These are phyloP conservation scores for Carallia brachiata DNA, from an alignment of 345 rosid genomes.

Conservation along the genomic window DNA sequence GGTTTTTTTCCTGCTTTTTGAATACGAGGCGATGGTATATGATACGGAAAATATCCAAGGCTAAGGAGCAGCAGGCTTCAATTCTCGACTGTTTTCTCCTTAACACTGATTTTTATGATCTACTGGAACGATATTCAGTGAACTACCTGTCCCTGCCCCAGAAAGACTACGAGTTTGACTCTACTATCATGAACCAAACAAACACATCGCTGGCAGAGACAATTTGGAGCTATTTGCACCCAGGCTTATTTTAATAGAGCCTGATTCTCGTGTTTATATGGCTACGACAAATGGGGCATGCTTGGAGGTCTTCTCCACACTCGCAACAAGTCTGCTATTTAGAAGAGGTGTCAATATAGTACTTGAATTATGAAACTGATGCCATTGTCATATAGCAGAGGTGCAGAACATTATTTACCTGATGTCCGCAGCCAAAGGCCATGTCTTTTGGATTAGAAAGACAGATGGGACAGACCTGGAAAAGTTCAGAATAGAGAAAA, in stretches of 20 bases:
- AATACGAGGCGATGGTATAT: not conserved
- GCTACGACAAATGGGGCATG: conserved; percentile 78
- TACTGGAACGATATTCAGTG: not conserved
- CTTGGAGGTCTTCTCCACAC: conserved; percentile 62
- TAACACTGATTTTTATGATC: not conserved
- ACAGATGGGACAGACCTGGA: conserved; percentile 75
- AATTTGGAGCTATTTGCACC: not conserved
- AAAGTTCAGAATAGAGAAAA: not conserved
- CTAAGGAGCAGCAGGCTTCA: not conserved
- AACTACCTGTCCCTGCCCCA: conserved; percentile 10
- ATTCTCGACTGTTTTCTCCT: not conserved
- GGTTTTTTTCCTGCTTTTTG: not conserved
- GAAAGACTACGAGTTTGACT: conserved; percentile 3
- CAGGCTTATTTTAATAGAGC: conserved; percentile 42
- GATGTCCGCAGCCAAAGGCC: conserved; percentile 93
- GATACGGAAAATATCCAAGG: not conserved
- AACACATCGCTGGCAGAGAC: not conserved
- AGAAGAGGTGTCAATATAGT: not conserved
- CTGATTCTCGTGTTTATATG: conserved; percentile 55
- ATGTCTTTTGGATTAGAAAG: conserved; percentile 54
- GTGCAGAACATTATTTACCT: conserved; percentile 32
- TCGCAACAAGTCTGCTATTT: conserved; percentile 56
- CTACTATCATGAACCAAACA: conserved; percentile 3
- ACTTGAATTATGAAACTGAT: not conserved
- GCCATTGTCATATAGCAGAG: not conserved